phyloP scores from a whole-genome alignment of 164 flowering plant genomes.

The Cinnamomum micranthum region DNA sequence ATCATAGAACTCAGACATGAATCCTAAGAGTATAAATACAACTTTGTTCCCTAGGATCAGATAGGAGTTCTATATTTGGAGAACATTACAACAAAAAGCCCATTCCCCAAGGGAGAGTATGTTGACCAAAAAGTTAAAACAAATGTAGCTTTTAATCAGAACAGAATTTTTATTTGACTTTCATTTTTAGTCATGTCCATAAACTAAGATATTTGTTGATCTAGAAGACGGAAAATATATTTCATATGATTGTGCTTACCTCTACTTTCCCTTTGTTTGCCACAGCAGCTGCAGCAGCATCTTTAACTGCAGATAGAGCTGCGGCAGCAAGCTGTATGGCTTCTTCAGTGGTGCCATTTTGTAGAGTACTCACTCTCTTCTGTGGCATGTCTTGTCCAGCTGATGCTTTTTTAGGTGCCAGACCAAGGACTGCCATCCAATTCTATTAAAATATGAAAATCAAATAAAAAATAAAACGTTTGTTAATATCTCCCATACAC shows the following conservation, averaged over 20 bases:
- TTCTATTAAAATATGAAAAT: slow-evolving; percentile 23
- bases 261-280: slow-evolving; percentile 72
- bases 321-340: slow-evolving; percentile 82
- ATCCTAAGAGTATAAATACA: no score
- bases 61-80: neutral
- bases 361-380: slow-evolving; percentile 23
- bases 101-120: no score
- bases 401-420: slow-evolving; percentile 45
- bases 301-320: slow-evolving; percentile 76
- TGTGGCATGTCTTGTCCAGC: slow-evolving; percentile 17
- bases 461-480: no score
- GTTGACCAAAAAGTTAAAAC: no score
- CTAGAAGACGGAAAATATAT: neutral
- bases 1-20: no score
- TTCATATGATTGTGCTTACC: slow-evolving; percentile 30
- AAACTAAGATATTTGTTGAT: neutral
- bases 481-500: no score
- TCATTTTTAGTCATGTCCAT: neutral
- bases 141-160: no score
- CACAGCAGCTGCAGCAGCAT: slow-evolving; percentile 45
- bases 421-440: slow-evolving; percentile 75
- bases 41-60: no score
- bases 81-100: no score
- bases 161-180: neutral
- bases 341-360: slow-evolving; percentile 55